Evolutionary conservation across 805 yeast species (phyloP).

Genomic region (baker's yeast (Saccharomyces cerevisiae)): DNA sequence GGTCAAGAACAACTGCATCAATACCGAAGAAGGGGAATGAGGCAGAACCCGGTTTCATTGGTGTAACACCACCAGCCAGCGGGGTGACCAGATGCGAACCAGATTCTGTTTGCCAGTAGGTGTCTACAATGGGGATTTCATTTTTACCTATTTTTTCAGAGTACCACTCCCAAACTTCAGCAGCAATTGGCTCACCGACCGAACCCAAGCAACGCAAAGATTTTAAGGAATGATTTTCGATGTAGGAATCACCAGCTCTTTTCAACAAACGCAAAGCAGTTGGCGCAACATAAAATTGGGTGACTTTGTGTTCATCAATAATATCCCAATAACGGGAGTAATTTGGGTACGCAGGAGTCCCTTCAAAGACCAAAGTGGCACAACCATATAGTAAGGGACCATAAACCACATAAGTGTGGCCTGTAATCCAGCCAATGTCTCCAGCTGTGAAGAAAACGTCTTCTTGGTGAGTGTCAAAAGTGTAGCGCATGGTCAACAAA

Average conservation of each 20-base stretch:
- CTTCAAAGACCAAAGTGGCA: conserved; percentile 74
- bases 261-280: conserved; percentile 71
- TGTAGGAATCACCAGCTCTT: conserved; percentile 60
- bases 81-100: conserved; percentile 77
- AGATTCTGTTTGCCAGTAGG: conserved; percentile 86
- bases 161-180: conserved; percentile 86
- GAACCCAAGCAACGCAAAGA: conserved; percentile 68
- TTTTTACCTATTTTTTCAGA: conserved; percentile 62
- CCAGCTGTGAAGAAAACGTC: conserved; percentile 81
- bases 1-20: conserved; percentile 64
- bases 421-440: conserved; percentile 89
- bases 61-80: conserved; percentile 65
- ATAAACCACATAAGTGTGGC: conserved; percentile 75
- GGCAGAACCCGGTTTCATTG: conserved; percentile 81
- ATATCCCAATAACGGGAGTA: conserved; percentile 76
- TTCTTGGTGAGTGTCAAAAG: conserved; percentile 66
- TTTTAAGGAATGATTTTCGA: conserved; percentile 52
- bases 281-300: conserved; percentile 79
- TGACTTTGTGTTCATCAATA: conserved; percentile 60
- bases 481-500: conserved; percentile 61
- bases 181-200: conserved; percentile 81
- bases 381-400: conserved; percentile 75
- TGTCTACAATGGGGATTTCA: conserved; percentile 66
- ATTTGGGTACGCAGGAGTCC: conserved; percentile 81
- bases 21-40: conserved; percentile 81